A percentile compares a stretch with the other conserved stretches of the same genome.
These are phyloP conservation scores for Podila minutissima DNA, from an alignment of 192 early-diverging fungal genomes.

Conservation along the genomic window DNA sequence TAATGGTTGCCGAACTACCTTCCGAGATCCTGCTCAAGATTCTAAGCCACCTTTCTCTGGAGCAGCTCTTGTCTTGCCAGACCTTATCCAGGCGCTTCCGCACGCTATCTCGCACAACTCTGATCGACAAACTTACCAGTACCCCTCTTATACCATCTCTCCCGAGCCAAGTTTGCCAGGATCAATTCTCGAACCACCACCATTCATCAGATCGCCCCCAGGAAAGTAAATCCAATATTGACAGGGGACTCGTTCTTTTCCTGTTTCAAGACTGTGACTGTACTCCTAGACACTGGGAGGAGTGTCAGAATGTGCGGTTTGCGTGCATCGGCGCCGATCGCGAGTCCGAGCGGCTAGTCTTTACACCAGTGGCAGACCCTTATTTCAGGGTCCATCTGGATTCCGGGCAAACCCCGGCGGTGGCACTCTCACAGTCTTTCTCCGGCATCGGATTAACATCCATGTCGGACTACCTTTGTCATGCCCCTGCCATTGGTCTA, in stretches of 20 bases:
- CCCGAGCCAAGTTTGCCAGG: no score
- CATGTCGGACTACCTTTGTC: not conserved
- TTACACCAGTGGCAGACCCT: no score
- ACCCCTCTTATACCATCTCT: not conserved
- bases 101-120: not conserved
- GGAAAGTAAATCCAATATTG: no score
- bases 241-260: no score
- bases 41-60: not conserved
- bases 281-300: no score
- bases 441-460: not conserved
- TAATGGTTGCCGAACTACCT: not conserved
- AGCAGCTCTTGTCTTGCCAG: constrained; percentile 5
- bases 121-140: constrained; percentile 3
- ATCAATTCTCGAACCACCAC: no score
- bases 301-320: no score
- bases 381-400: no score
- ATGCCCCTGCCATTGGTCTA: constrained; percentile 1
- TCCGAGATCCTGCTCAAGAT: constrained; percentile 2
- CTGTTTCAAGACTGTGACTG: no score
- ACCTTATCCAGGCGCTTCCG: constrained; percentile 7
- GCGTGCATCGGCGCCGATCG: no score
- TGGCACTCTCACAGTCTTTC: not conserved
- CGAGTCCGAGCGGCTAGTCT: no score
- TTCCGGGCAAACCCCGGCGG: not conserved
- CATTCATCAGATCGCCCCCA: no score